Evolutionary conservation across 2,329 filamentous ascomycete genomes (phyloP), one percentile per base, ranked within the genome.

Genomic region (Colletotrichum eleusines): DNA sequence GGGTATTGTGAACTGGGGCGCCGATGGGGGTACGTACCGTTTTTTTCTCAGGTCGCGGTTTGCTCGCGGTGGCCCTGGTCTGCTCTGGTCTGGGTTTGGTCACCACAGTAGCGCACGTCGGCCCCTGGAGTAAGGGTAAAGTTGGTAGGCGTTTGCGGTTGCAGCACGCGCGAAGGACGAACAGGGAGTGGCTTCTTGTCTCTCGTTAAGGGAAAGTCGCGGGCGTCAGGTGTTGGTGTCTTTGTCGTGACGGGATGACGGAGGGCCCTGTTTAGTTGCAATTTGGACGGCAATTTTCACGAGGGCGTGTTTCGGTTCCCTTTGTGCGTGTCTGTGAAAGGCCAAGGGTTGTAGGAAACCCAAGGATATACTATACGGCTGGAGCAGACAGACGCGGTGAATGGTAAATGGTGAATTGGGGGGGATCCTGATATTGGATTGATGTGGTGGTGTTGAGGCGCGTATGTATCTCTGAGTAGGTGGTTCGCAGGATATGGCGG

Each of bases 71-170:
- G 55, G 33, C 46, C 66, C 62, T 69, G 61, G 62, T 69, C 48
- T 69, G 61, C 54, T 69, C 48, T 67, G 58, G 64, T 68, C 66
- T 54, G 53, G 61, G 54, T 69, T 46, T 67, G 68, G 68, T 71
- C 63, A 71, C 68, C 68, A 71, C 68, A 71, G 68, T 68, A 71
- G 67, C 67, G 67, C 63, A 63, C 46, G 38, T 33, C 35, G n/a
- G 33, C 31, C 54, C 35, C 38, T 57, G 54, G 33, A 40, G n/a
- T 54, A 54, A 54, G 48, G 50, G 50, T 53, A 33, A 31, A 38
- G 44, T 50, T 50, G 35, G 60, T 40, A 53, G 59, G 31, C 33
- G 59, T 42, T 40, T 58, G 51, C 40, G 48, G 51, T 44, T 63
- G 48, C 35, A 53, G 48, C 20, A 63, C 35, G 44, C 50, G 67